These are phyloP conservation scores for Brasenia schreberi DNA, from an alignment of 164 flowering plant species.

Conservation along the genomic window DNA sequence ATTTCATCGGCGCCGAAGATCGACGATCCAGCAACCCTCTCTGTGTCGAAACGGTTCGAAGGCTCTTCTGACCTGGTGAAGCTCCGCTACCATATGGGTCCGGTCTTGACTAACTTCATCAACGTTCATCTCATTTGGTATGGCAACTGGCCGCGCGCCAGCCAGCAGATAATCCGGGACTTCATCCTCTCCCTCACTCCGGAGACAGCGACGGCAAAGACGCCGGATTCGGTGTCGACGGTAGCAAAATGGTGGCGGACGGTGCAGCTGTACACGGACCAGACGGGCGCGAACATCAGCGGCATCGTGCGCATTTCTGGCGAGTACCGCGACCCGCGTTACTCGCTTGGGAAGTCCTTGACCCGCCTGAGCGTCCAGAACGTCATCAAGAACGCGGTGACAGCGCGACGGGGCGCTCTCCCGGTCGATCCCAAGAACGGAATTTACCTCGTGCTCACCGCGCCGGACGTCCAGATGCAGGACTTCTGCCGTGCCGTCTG, in stretches of 20 bases:
- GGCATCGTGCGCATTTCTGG: conserved; percentile 39
- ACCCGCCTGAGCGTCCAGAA: conserved; percentile 67
- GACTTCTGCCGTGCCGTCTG: conserved; percentile 90
- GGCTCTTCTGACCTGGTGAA: conserved; percentile 79
- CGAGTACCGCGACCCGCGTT: conserved; percentile 49
- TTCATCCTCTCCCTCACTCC: conserved; percentile 73
- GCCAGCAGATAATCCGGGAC: conserved; percentile 60
- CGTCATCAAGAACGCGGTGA: conserved; percentile 55
- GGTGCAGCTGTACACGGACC: conserved; percentile 77
- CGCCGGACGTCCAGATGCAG: conserved; percentile 64
- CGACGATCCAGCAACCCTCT: conserved; percentile 16
- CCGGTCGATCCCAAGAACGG: conserved; percentile 75
- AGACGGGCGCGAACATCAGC: conserved; percentile 77
- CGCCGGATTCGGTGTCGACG: conserved; percentile 28
- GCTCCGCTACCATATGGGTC: conserved; percentile 94
- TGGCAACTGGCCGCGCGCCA: conserved; percentile 52
- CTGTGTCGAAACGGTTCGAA: conserved; percentile 52
- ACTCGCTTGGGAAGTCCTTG: conserved; percentile 53
- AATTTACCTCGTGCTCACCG: conserved; percentile 65
- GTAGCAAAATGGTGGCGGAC: conserved; percentile 89
- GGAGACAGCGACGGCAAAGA: conserved; percentile 6
- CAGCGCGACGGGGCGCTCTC: conserved; percentile 6
- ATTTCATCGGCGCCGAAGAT: conserved; percentile 12
- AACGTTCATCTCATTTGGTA: conserved; percentile 83
- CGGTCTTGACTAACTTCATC: conserved; percentile 69